Evolutionary conservation across 805 yeast species (phyloP), one percentile per base, ranked within the genome.

Genomic region (Danielia oregonensis): DNA sequence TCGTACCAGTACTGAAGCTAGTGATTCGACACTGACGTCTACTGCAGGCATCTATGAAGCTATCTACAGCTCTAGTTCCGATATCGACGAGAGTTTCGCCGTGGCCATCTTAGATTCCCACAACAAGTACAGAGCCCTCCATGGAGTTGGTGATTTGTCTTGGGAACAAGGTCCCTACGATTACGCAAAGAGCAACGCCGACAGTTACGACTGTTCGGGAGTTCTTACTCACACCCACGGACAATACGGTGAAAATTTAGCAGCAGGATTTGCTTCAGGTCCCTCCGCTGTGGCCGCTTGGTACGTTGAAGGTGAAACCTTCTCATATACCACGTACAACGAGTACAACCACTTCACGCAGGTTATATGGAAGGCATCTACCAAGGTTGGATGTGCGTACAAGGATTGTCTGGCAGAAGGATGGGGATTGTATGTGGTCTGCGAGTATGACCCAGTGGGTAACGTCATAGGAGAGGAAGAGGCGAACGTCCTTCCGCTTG

Each of bases 241-340:
- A 33, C 35, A 42, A 21, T 66, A 52, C 41, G 72, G 72, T 43
- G 72, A 67, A 44, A 67, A 61, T 42, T 53, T 62, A 39, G 67
- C 65, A 10, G 64, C 62, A 13, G 68, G 68, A 0, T 61, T 43
- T 39, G 37, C 47, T 13, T 29, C 40, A 9, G 68, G 65, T 17
- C 46, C 50, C 9, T 31, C 55, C 14, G 69, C 69, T 6, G 50
- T 63, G 5, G 40, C 49, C 10, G 69, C 68, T 13, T 66, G 72
- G 72, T 65, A 65, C 50, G 54, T 42, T 27, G 71, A 65, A 49
- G 67, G 66, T 33, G 37, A 48, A 8, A 35, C 53, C 14, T 61
- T 51, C 40, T 41, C 46, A 37, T 62, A 54, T 41, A 21, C 32
- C n/a, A 23, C 52, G 4, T 54, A 52, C 21, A 49, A 52, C 39